A percentile compares a stretch with the other conserved stretches of the same genome.
phyloP scores from a whole-genome alignment of 2,329 filamentous ascomycete genomes.

The Cryphonectria nitschkei region DNA sequence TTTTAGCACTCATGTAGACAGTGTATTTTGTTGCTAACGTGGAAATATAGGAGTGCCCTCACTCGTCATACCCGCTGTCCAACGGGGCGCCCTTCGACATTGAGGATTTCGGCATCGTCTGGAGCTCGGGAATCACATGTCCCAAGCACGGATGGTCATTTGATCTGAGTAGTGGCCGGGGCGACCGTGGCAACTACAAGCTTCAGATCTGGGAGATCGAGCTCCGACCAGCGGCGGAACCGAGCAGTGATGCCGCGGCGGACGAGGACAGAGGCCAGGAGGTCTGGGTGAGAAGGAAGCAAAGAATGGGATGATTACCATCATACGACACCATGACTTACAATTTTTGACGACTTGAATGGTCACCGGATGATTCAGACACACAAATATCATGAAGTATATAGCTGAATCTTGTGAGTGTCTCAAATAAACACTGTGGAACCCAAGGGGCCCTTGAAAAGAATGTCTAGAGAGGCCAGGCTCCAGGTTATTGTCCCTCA shows the following conservation, averaged over 20 bases:
- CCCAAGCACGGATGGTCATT: conserved; percentile 29
- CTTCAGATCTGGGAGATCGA: conserved; percentile 28
- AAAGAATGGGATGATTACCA: conserved; percentile 18
- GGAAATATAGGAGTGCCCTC: conserved; percentile 21
- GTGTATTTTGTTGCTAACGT: neutral
- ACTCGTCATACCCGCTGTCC: conserved; percentile 29
- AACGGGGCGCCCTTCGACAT: conserved; percentile 28
- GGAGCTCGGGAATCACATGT: conserved; percentile 27
- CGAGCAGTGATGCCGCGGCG: neutral
- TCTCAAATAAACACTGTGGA: neutral
- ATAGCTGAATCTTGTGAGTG: neutral
- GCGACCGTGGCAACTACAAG: conserved; percentile 26
- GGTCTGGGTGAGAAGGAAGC: conserved; percentile 29
- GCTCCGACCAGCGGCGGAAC: conserved; percentile 14
- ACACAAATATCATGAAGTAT: neutral
- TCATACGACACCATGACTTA: neutral
- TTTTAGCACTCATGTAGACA: neutral
- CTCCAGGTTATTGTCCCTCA: neutral
- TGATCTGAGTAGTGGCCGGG: conserved; percentile 22
- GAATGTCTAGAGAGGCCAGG: neutral
- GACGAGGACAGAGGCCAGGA: conserved; percentile 3
- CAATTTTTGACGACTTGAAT: neutral
- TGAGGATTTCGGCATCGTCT: conserved; percentile 29
- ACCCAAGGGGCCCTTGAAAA: too few relatives aligned
- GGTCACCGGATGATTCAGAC: neutral